Base-by-base conservation (phyloP, 2,329 filamentous ascomycete species). In the Aureobasidium sp. region DNA sequence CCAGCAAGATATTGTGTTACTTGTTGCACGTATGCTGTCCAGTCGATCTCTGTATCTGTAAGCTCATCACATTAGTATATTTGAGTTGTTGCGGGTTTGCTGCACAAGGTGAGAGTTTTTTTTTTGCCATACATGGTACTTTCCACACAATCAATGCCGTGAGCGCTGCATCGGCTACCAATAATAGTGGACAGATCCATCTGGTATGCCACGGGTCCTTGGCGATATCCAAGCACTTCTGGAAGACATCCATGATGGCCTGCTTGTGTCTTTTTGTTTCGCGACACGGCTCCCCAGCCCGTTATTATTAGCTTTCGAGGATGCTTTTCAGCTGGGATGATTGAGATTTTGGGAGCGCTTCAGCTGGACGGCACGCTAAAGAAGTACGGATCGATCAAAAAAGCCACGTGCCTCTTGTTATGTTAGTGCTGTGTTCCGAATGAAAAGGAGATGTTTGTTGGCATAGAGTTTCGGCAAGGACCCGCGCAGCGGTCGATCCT, bases 11-110 rank as follows among this genome's bases (percentile, higher is more conserved):
- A 96, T 72, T 95, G 90, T 47, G 87, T 81, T 51, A 98, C 86
- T 75, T 99, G 96, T 77, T 98, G 88, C 95, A 99, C 98, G 79
- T 99, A 99, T 0, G 96, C 94, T 67, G 87, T 87, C 95, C 95
- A 99, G 81, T 99, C 96, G 75, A 99, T 99, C 79, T 99, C 96
- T 50, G 96, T 99, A 77, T 99, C 96, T 93, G 71, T 50, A 27
- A n/a, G 65, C 23, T 36, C 48, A 53, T 38, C 11, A 15, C 43
- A 47, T 63, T 27, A 68, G 66, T 47, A 29, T 47, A 29, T 42
- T 55, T 40, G 51, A 40, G 23, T 55, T 33, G 6, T 9, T 33
- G 23, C 18, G 33, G 43, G 59, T 38, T 53, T 48, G 47, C 31
- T 31, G 33, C 20, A 36, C 4, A n/a, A 27, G 16, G 18, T 13